phyloP scores from a whole-genome alignment of 2,329 filamentous ascomycete species.

The Rachicladosporium sp. region DNA sequence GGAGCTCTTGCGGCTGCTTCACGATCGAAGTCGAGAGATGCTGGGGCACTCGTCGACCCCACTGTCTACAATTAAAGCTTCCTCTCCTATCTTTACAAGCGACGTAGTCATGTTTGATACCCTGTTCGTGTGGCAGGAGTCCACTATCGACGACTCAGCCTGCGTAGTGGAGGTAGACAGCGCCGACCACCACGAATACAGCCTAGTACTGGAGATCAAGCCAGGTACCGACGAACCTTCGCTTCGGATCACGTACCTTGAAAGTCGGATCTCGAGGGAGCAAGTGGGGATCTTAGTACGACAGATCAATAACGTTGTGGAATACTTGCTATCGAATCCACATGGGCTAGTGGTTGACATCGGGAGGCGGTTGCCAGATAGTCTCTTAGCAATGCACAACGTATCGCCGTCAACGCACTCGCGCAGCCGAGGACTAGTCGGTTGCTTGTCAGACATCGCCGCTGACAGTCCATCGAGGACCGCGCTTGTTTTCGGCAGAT shows the following conservation, averaged over 20 bases:
- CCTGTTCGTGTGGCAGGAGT: constrained; percentile 77
- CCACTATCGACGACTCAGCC: constrained; percentile 30
- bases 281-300: constrained; percentile 46
- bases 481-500: constrained; percentile 53
- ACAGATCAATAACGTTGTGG: constrained; percentile 48
- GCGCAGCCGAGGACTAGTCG: constrained; percentile 18
- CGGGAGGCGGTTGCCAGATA: constrained; percentile 11
- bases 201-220: constrained; percentile 63
- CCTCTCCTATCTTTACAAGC: constrained; percentile 28
- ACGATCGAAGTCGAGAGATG: constrained; percentile 52
- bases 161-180: constrained; percentile 46
- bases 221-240: constrained; percentile 39
- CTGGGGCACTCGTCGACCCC: constrained; percentile 53
- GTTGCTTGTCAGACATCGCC: constrained; percentile 15
- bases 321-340: constrained; percentile 29
- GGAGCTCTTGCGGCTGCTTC: constrained; percentile 53
- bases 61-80: constrained; percentile 54
- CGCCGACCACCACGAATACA: constrained; percentile 63
- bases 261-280: constrained; percentile 38
- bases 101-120: constrained; percentile 52
- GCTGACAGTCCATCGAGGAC: constrained; percentile 43
- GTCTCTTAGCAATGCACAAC: constrained; percentile 30
- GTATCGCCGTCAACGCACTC: constrained; percentile 18
- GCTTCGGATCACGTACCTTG: constrained; percentile 43
- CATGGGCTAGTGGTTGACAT: constrained; percentile 25